Evolutionary conservation across 2,329 filamentous ascomycete species (phyloP).

Genomic region (Fusarium solani-melongenae): DNA sequence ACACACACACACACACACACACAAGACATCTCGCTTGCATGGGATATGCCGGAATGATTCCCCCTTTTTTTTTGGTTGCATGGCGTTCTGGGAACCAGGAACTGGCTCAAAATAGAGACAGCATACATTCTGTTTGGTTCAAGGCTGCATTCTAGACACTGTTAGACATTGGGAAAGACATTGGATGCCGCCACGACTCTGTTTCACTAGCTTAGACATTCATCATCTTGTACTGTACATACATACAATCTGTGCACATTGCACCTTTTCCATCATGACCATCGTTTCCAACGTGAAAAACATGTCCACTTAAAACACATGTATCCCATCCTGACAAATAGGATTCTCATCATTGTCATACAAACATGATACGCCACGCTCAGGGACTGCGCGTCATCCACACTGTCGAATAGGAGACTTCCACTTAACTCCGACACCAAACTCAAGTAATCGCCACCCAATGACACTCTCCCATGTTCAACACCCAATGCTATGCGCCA

Average conservation of each 20-base stretch:
- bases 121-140: not conserved
- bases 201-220: not conserved
- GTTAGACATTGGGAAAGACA: not conserved
- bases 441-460: not conserved
- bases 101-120: not conserved
- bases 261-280: not conserved
- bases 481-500: slow-evolving; percentile 1
- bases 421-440: not conserved
- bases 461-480: not conserved
- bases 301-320: not conserved
- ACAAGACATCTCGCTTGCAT: slow-evolving; percentile 8
- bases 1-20: not conserved
- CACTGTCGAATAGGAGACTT: not conserved
- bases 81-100: slow-evolving; percentile 23
- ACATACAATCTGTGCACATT: not conserved
- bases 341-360: not conserved
- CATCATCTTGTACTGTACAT: not conserved
- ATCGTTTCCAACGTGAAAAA: not conserved
- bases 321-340: not conserved
- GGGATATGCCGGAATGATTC: slow-evolving; percentile 31
- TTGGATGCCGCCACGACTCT: not conserved
- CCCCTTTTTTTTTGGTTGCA: slow-evolving; percentile 24
- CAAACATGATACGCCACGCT: not conserved
- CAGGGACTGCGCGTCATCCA: slow-evolving; percentile 11
- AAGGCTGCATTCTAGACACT: not conserved